phyloP scores from a whole-genome alignment of 768 basidiomycete genomes.

The Mycena filopes region DNA sequence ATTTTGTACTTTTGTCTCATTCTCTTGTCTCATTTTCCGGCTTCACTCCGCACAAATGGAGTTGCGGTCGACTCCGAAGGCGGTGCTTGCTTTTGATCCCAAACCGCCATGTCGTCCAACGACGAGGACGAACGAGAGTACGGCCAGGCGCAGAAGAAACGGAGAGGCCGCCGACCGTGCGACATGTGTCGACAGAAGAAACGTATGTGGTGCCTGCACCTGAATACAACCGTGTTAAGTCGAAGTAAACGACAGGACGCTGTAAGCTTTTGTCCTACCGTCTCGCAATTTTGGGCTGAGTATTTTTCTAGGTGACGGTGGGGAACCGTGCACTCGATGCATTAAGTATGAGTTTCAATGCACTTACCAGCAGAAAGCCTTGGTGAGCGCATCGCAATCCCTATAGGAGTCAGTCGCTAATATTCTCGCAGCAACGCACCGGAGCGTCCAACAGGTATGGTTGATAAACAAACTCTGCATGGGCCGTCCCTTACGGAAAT shows the following conservation, averaged over 20 bases:
- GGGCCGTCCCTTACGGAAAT: too few species aligned
- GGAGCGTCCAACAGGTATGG: too few species aligned
- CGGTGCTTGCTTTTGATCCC: neutral
- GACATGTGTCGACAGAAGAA: constrained; percentile 75
- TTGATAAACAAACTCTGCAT: too few species aligned
- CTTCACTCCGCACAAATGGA: too few species aligned
- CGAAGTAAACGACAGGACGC: constrained; percentile 6
- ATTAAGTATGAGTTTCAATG: constrained; percentile 54
- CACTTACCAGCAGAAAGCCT: constrained; percentile 50
- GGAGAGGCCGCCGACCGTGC: constrained; percentile 67
- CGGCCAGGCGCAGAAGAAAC: constrained; percentile 54
- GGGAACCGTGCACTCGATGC: constrained; percentile 58
- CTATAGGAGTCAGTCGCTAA: too few species aligned
- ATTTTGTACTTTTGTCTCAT: too few species aligned
- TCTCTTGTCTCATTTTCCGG: too few species aligned
- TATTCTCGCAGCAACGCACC: too few species aligned
- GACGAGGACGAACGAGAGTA: constrained; percentile 49
- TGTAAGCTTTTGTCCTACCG: neutral
- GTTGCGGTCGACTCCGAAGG: too few species aligned
- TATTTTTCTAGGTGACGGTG: constrained; percentile 53
- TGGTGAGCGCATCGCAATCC: constrained; percentile 50
- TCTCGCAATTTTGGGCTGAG: too few species aligned
- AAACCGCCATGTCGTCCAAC: constrained; percentile 51
- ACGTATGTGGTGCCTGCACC: constrained; percentile 44
- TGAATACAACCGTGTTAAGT: neutral